Base-by-base conservation (phyloP, 2,329 filamentous ascomycete species). In the Plenodomus lindquistii region DNA sequence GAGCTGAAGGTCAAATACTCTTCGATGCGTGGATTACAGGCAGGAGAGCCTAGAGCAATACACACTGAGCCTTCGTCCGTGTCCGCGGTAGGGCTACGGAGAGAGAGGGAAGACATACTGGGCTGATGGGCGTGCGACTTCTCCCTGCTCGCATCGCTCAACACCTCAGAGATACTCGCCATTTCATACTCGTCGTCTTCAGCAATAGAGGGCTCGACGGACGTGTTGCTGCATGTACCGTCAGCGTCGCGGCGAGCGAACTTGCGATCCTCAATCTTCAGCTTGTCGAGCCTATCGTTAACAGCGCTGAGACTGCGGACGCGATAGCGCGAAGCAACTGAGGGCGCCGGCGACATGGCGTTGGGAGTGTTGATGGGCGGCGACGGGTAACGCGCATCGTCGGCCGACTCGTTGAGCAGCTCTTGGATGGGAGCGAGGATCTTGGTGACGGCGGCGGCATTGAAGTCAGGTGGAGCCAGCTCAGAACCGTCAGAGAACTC, bases 241-340 rank as follows among this genome's bases (percentile, higher is more conserved):
- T 64, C 60, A 6, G 47, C 46, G 22, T 56, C 55, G n/a, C 39
- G 51, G 22, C 22, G 43, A 19, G 48, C 44, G 22, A 43, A 42
- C 39, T 40, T 55, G 39, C 53, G 59, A 11, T 58, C 47, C 4
- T 66, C 60, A 11, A 59, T 39, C 49, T 63, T 60, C 55, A 89
- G 86, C 81, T 97, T 52, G 27, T 53, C 92, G 44, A 97, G 88
- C 75, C 93, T 91, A 57, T 94, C 93, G 68, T 92, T 92, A 67
- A 97, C 91, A 16, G 96, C 83, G 57, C 79, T 82, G 72, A 90
- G 83, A 68, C 91, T 85, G 40, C 66, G 63, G 39, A 45, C 45
- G 21, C 67, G 67, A 35, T 52, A 21, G 6, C 53, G 55, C 21
- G 50, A 52, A 10, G 52, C 27, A 22, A 66, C 42, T 7, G 65